Conservation (phyloP, 352 stramenopile species). For the Phytophthora vignae region DNA sequence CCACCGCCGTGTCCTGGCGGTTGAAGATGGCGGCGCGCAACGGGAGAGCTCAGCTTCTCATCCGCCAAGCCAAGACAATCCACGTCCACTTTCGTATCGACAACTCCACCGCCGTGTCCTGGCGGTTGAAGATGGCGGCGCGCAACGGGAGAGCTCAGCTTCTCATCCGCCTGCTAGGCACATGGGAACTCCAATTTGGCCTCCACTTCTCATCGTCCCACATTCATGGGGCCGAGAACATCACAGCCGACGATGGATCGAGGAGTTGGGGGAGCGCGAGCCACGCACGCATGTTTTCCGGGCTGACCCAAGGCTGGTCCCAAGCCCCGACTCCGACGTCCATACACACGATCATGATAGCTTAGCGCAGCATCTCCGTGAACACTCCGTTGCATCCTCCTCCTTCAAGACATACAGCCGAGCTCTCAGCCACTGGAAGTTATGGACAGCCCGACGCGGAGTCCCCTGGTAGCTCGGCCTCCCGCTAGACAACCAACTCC, state of each 20-base stretch:
- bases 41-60: too few species aligned
- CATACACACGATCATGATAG: background rate
- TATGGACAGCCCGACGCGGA: background rate
- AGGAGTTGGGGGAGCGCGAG: background rate
- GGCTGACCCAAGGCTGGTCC: background rate
- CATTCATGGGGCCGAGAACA: slow-evolving; percentile 2
- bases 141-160: slow-evolving; percentile 19
- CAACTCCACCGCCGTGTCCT: too few species aligned
- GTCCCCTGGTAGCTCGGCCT: background rate
- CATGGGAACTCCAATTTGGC: background rate
- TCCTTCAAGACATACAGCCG: background rate
- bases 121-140: too few species aligned
- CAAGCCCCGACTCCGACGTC: background rate
- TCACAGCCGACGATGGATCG: background rate
- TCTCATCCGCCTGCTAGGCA: background rate
- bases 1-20: too few species aligned
- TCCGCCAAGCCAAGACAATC: background rate
- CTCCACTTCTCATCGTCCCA: slow-evolving; percentile 14
- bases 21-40: too few species aligned
- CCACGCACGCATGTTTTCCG: background rate
- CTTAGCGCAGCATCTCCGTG: background rate
- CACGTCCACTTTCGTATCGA: too few species aligned
- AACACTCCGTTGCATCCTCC: slow-evolving; percentile 11
- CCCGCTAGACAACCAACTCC: background rate
- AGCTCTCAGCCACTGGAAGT: background rate